Evolutionary conservation across 352 stramenopile genomes (phyloP).

Genomic region (Pythium guiyangense): DNA sequence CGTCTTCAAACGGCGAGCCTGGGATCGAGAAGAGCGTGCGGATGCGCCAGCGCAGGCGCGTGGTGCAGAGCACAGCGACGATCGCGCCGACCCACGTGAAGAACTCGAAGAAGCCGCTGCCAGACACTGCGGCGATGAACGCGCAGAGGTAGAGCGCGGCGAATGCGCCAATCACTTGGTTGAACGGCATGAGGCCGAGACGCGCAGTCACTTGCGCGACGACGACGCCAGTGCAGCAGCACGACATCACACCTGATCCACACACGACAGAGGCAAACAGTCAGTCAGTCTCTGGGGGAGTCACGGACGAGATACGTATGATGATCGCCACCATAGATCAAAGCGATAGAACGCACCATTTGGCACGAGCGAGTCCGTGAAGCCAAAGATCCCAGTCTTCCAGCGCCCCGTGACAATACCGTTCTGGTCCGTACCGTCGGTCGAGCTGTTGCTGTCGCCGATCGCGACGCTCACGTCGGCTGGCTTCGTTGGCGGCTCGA

Average conservation of each 20-base stretch:
- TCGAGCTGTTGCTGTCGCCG: slow-evolving; percentile 19
- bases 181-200: slow-evolving; percentile 54
- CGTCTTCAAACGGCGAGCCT: slow-evolving; percentile 50
- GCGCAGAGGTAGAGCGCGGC: slow-evolving; percentile 45
- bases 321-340: too few species aligned
- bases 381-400: slow-evolving; percentile 73
- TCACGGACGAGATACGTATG: background rate
- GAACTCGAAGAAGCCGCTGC: slow-evolving; percentile 32
- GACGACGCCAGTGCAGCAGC: slow-evolving; percentile 52
- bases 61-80: slow-evolving; percentile 30
- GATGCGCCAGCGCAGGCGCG: slow-evolving; percentile 54
- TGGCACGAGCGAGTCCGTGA: slow-evolving; percentile 55
- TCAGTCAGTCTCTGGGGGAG: too few species aligned
- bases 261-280: background rate
- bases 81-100: slow-evolving; percentile 27
- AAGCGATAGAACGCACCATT: slow-evolving; percentile 44
- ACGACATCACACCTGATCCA: slow-evolving; percentile 51
- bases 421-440: slow-evolving; percentile 54
- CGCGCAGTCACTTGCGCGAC: slow-evolving; percentile 63
- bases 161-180: slow-evolving; percentile 46
- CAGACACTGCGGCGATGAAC: slow-evolving; percentile 24
- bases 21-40: slow-evolving; percentile 61
- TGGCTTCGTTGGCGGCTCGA: slow-evolving; percentile 46
- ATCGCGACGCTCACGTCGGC: slow-evolving; percentile 41
- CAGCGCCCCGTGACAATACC: slow-evolving; percentile 67